Conservation (phyloP, 495 filamentous ascomycete genomes). For the Emericellopsis terricola region DNA sequence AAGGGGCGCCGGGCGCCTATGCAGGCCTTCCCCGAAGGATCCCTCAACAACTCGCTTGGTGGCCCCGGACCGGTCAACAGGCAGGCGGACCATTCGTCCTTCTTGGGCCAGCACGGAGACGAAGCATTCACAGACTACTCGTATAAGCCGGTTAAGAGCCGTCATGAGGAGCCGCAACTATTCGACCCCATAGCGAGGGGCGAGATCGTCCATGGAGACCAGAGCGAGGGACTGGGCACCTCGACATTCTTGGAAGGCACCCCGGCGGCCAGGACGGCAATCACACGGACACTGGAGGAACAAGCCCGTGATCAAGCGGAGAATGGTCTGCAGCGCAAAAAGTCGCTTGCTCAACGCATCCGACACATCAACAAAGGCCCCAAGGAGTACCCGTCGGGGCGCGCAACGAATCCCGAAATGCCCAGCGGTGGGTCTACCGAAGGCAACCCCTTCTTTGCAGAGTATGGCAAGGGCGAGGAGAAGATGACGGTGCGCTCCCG, state of each 20-base stretch:
- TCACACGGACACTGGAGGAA: conserved; percentile 59
- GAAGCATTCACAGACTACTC: conserved; percentile 74
- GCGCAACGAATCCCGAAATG: conserved; percentile 25
- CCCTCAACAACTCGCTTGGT: conserved; percentile 78
- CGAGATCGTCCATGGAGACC: conserved; percentile 65
- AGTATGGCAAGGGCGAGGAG: conserved; percentile 41
- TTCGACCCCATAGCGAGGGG: conserved; percentile 32
- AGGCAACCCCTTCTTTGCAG: conserved; percentile 74
- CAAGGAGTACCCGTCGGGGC: conserved; percentile 30
- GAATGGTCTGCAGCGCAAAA: conserved; percentile 71
- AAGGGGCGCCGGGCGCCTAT: conserved; percentile 74
- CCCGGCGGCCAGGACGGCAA: conserved; percentile 68
- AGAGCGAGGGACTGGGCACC: conserved; percentile 73
- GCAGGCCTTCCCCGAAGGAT: conserved; percentile 87
- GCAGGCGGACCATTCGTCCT: conserved; percentile 63
- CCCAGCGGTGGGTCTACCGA: conserved; percentile 15
- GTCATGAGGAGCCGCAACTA: conserved; percentile 23
- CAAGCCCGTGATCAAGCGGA: conserved; percentile 26
- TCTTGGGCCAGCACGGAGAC: conserved; percentile 60
- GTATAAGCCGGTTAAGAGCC: conserved; percentile 11
- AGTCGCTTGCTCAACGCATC: conserved; percentile 78
- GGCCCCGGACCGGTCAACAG: conserved; percentile 72
- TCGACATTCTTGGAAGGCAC: conserved; percentile 94
- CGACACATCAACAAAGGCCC: conserved; percentile 43
- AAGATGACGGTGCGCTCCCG: conserved; percentile 17